A percentile compares a stretch with the other conserved stretches of the same genome.
Evolutionary conservation across 176 grass and related monocot species (phyloP).

Genomic region (Eleusine coracana): DNA sequence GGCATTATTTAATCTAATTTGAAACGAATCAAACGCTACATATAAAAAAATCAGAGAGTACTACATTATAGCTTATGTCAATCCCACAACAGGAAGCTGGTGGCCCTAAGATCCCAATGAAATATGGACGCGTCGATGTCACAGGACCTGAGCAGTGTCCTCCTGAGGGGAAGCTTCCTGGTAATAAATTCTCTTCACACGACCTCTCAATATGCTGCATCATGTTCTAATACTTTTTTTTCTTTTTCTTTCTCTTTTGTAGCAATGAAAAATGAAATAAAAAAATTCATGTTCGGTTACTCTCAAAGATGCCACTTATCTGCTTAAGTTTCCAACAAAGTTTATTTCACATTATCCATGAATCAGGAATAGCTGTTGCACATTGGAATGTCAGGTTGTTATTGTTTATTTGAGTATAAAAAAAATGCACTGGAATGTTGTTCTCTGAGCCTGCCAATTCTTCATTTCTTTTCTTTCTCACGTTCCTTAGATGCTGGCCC

Average conservation of each 20-base stretch:
- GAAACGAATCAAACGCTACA: not conserved
- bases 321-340: not conserved
- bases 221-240: not conserved
- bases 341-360: slow-evolving; percentile 13
- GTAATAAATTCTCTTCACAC: slow-evolving; percentile 46
- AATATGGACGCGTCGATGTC: slow-evolving; percentile 89
- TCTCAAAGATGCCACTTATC: not conserved
- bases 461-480: slow-evolving; percentile 19
- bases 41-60: not conserved
- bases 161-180: slow-evolving; percentile 93
- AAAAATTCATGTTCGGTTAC: not conserved
- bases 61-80: not conserved
- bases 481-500: slow-evolving; percentile 77
- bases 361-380: slow-evolving; percentile 3
- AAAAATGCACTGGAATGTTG: slow-evolving; percentile 18
- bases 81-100: slow-evolving; percentile 73
- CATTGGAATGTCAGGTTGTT: not conserved
- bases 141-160: slow-evolving; percentile 93
- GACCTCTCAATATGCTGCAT: not conserved
- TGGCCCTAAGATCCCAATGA: slow-evolving; percentile 92
- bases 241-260: not conserved
- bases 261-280: not conserved
- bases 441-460: slow-evolving; percentile 12
- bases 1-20: not conserved
- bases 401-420: not conserved